A percentile compares a stretch with the other conserved stretches of the same genome.
These are phyloP conservation scores for Paraconiothyrium brasiliense DNA, from an alignment of 2,329 filamentous ascomycete genomes.

Conservation along the genomic window DNA sequence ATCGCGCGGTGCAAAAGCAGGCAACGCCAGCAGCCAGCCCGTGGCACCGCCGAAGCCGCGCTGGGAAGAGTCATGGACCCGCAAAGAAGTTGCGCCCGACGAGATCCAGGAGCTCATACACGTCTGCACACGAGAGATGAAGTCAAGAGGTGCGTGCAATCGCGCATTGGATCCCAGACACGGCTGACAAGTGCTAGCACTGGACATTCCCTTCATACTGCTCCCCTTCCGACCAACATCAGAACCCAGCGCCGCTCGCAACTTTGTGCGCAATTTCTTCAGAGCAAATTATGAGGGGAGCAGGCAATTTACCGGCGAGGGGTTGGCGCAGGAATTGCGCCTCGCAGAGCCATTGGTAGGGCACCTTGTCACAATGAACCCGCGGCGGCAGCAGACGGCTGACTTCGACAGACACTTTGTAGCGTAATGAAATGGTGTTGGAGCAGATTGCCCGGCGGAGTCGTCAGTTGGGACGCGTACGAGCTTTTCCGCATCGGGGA, in stretches of 20 bases:
- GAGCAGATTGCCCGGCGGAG: conserved; percentile 87
- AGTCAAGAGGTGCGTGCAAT: conserved; percentile 78
- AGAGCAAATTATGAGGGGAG: conserved; percentile 71
- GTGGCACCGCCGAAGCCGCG: conserved; percentile 70
- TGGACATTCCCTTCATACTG: conserved; percentile 91
- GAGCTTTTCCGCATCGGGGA: conserved; percentile 96
- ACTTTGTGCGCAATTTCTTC: conserved; percentile 93
- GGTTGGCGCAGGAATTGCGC: conserved; percentile 83
- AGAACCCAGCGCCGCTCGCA: conserved; percentile 89
- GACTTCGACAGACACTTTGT: conserved; percentile 75
- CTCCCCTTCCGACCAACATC: conserved; percentile 93
- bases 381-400: conserved; percentile 25
- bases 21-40: conserved; percentile 34
- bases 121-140: conserved; percentile 89
- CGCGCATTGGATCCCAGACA: conserved; percentile 4
- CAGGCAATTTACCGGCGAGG: conserved; percentile 69
- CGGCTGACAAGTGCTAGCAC: conserved; percentile 63
- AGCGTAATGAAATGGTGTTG: conserved; percentile 99
- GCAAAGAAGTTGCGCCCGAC: conserved; percentile 83
- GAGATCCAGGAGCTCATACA: conserved; percentile 89
- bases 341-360: conserved; percentile 93
- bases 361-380: conserved; percentile 21
- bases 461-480: conserved; percentile 97
- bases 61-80: conserved; percentile 89
- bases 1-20: conserved; percentile 41